These are phyloP conservation scores for Aureobasidium sp. DNA, from an alignment of 2,329 filamentous ascomycete genomes.

Conservation along the genomic window DNA sequence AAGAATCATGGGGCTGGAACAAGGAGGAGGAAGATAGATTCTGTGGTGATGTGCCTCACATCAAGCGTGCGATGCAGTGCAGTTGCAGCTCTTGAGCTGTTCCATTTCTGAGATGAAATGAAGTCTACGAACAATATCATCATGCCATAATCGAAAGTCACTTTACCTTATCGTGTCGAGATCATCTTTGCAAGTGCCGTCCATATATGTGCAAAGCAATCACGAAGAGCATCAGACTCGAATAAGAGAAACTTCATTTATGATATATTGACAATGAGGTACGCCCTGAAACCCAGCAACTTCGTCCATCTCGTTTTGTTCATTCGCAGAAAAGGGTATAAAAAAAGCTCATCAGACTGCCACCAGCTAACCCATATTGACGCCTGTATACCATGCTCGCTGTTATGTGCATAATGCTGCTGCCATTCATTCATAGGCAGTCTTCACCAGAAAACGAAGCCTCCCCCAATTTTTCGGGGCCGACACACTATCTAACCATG, in stretches of 20 bases:
- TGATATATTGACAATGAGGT: not conserved
- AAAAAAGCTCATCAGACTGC: not conserved
- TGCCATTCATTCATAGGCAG: constrained; percentile 7
- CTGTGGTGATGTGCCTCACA: constrained; percentile 74
- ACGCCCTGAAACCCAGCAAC: not conserved
- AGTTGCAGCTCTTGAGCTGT: constrained; percentile 66
- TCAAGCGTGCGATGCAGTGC: constrained; percentile 77
- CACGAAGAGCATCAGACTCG: not conserved
- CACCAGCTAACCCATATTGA: constrained; percentile 1
- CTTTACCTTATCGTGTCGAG: not conserved
- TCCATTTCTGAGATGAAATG: not conserved
- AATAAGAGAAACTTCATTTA: not conserved
- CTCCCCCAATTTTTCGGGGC: constrained; percentile 1
- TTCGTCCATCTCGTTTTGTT: not conserved
- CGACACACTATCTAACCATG: constrained; percentile 12
- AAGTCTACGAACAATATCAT: not conserved
- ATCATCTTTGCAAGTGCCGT: no score
- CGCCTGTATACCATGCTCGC: constrained; percentile 4
- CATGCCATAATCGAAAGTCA: not conserved
- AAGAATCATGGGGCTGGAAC: constrained; percentile 63
- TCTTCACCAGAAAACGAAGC: not conserved
- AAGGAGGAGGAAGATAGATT: constrained; percentile 70
- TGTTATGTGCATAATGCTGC: constrained; percentile 6
- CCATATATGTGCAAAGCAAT: no score
- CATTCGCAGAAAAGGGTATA: constrained; percentile 5